phyloP scores from a whole-genome alignment of 768 basidiomycete species.

The Lentinula guzmanii region DNA sequence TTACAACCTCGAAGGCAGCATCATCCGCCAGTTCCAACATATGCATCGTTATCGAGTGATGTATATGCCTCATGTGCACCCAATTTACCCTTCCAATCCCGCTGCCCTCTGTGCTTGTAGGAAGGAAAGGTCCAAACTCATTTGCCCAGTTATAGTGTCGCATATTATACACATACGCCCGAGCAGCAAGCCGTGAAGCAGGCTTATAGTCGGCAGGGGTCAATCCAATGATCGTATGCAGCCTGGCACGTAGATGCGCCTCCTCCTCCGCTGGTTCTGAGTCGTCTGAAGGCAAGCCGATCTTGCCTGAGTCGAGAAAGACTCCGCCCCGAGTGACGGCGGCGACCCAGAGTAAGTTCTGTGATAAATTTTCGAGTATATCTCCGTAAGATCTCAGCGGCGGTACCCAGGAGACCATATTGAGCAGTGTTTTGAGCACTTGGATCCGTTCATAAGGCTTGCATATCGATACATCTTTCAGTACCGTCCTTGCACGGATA shows the following conservation, averaged over 20 bases:
- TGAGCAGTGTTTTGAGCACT: conserved; percentile 44
- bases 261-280: conserved; percentile 26
- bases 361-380: conserved; percentile 28
- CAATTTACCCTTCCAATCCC: conserved; percentile 49
- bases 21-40: conserved; percentile 33
- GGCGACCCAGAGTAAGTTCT: conserved; percentile 48
- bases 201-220: conserved; percentile 35
- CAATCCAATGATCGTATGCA: conserved; percentile 56
- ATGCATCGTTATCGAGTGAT: conserved; percentile 51
- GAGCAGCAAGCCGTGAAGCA: conserved; percentile 30
- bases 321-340: conserved; percentile 33
- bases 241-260: conserved; percentile 37
- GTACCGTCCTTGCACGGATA: conserved; percentile 46
- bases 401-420: conserved; percentile 37
- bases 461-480: conserved; percentile 26
- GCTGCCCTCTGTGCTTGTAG: conserved; percentile 13
- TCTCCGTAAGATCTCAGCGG: conserved; percentile 22
- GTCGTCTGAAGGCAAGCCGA: conserved; percentile 4
- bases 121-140: conserved; percentile 51
- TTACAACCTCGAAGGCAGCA: conserved; percentile 22
- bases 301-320: conserved; percentile 34
- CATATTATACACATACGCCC: conserved; percentile 58
- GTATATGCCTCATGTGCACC: conserved; percentile 50
- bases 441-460: conserved; percentile 35
- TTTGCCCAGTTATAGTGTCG: conserved; percentile 46